These are phyloP conservation scores for Fusarium sublunatum DNA, from an alignment of 2,329 filamentous ascomycete genomes.

Conservation along the genomic window DNA sequence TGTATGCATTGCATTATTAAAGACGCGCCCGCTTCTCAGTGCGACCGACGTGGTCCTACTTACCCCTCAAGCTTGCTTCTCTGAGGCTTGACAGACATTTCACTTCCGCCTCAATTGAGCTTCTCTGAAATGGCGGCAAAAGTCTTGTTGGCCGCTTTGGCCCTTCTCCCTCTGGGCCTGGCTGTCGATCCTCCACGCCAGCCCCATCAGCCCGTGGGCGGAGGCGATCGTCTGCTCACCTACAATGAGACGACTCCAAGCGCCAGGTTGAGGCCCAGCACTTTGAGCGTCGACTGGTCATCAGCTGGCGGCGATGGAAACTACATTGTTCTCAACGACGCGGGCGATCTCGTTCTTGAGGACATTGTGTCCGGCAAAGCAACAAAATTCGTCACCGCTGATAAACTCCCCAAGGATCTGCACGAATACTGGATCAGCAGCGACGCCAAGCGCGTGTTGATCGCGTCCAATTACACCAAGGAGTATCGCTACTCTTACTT, in stretches of 20 bases:
- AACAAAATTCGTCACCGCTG: slow-evolving; percentile 67
- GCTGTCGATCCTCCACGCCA: slow-evolving; percentile 64
- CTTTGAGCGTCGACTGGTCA: slow-evolving; percentile 67
- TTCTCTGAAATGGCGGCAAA: slow-evolving; percentile 23
- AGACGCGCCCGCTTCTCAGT: not conserved
- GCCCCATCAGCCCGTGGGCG: slow-evolving; percentile 66
- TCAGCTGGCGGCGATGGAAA: slow-evolving; percentile 69
- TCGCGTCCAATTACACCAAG: slow-evolving; percentile 74
- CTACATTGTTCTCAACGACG: slow-evolving; percentile 64
- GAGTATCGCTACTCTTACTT: slow-evolving; percentile 76
- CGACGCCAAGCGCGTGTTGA: slow-evolving; percentile 68
- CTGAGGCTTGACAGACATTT: not conserved
- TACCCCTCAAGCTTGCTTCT: slow-evolving; percentile 6
- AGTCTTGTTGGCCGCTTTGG: slow-evolving; percentile 29
- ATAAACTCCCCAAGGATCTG: slow-evolving; percentile 65
- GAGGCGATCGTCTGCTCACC: slow-evolving; percentile 65
- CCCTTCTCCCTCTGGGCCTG: slow-evolving; percentile 29
- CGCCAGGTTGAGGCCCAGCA: slow-evolving; percentile 58
- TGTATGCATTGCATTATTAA: slow-evolving; percentile 15
- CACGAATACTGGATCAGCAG: slow-evolving; percentile 71
- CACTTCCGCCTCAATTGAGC: not conserved
- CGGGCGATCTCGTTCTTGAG: slow-evolving; percentile 68
- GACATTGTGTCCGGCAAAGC: slow-evolving; percentile 69
- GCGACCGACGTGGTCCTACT: not conserved
- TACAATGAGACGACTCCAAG: slow-evolving; percentile 69